Percentiles rank a stretch among this genome's conserved stretches.
Evolutionary conservation across 768 basidiomycete species (phyloP).

Genomic region (Pleurotus tuber-regium): DNA sequence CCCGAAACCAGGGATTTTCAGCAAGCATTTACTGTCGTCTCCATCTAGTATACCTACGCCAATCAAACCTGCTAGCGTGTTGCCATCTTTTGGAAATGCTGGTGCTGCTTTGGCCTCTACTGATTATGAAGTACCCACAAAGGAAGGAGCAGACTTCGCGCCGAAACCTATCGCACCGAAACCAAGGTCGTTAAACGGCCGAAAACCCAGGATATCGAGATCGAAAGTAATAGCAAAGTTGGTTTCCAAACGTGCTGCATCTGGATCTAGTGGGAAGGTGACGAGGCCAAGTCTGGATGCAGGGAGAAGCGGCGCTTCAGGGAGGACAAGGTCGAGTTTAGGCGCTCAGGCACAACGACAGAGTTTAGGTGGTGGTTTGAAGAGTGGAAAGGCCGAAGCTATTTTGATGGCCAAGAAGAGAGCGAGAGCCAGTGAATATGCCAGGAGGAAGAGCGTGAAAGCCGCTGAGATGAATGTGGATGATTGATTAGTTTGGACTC

Average conservation of each 20-base stretch:
- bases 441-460: constrained; percentile 47
- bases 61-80: constrained; percentile 25
- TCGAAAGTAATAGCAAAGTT: constrained; percentile 77
- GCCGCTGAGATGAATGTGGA: constrained; percentile 6
- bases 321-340: constrained; percentile 49
- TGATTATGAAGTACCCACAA: background rate
- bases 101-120: constrained; percentile 7
- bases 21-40: constrained; percentile 37
- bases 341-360: constrained; percentile 36
- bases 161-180: constrained; percentile 12
- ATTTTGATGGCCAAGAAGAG: constrained; percentile 67
- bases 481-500: constrained; percentile 3
- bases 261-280: constrained; percentile 21
- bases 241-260: constrained; percentile 66
- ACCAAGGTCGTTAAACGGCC: constrained; percentile 37
- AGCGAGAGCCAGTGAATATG: constrained; percentile 75
- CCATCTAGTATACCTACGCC: constrained; percentile 37
- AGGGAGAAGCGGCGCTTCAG: constrained; percentile 16
- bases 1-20: constrained; percentile 45
- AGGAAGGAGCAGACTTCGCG: background rate
- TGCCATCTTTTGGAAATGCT: constrained; percentile 1
- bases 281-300: constrained; percentile 24
- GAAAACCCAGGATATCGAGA: constrained; percentile 78
- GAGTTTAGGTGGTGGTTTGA: constrained; percentile 24
- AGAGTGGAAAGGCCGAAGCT: constrained; percentile 27